phyloP scores from a whole-genome alignment of 331 rosid species.

The Quercus lobata region DNA sequence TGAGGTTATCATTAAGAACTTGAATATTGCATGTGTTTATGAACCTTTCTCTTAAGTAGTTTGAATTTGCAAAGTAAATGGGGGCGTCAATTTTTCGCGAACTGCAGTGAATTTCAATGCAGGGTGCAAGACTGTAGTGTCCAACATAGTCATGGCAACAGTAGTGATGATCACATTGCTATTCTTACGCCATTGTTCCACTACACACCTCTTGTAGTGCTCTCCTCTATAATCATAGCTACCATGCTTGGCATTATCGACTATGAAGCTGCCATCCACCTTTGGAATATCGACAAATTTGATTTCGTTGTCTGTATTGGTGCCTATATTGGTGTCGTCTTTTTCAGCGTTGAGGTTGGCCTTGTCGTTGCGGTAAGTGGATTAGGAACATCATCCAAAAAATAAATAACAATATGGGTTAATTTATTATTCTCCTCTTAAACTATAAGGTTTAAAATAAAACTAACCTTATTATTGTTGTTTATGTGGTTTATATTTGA shows the following conservation, averaged over 20 bases:
- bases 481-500: neutral
- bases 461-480: neutral
- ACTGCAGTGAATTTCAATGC: slow-evolving; percentile 94
- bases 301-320: slow-evolving; percentile 76
- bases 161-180: slow-evolving; percentile 84
- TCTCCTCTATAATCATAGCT: slow-evolving; percentile 71
- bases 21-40: neutral
- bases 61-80: slow-evolving; percentile 41
- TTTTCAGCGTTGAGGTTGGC: slow-evolving; percentile 73
- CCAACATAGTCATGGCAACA: slow-evolving; percentile 85
- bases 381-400: neutral
- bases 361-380: slow-evolving; percentile 72
- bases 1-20: too few relatives aligned
- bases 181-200: slow-evolving; percentile 84
- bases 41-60: slow-evolving; percentile 91
- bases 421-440: neutral
- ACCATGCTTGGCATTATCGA: slow-evolving; percentile 97
- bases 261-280: slow-evolving; percentile 81
- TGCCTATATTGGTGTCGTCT: slow-evolving; percentile 78
- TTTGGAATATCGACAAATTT: slow-evolving; percentile 84
- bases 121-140: slow-evolving; percentile 87
- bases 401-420: neutral
- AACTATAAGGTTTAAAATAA: too few relatives aligned
- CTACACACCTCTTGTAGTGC: slow-evolving; percentile 92
- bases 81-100: slow-evolving; percentile 64